A percentile compares a stretch with the other conserved stretches of the same genome.
phyloP scores from a whole-genome alignment of 257 asterid species.

The Solanum chmielewskii region DNA sequence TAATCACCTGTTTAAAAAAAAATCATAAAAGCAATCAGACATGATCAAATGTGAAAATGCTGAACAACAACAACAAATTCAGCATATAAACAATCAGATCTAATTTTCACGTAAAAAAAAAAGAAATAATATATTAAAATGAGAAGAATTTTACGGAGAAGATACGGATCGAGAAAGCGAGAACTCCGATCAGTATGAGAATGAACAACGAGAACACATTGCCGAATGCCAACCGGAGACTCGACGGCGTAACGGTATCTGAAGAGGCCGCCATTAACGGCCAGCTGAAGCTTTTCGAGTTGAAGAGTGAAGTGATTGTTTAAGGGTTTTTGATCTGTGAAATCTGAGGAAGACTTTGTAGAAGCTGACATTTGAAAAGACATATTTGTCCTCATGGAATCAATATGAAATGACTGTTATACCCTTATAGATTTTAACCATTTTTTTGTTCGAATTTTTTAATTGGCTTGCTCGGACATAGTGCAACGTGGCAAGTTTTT shows the following conservation, averaged over 20 bases:
- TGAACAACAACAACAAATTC: background rate
- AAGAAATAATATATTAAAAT: background rate
- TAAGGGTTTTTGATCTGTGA: background rate
- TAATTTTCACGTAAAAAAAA: background rate
- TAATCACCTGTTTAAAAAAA: constrained; percentile 53
- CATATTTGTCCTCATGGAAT: background rate
- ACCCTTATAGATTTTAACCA: background rate
- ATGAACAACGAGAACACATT: constrained; percentile 62
- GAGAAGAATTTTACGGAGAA: constrained; percentile 51
- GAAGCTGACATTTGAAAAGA: background rate
- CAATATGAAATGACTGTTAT: background rate
- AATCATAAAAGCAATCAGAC: background rate
- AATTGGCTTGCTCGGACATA: background rate
- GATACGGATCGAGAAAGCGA: constrained; percentile 98
- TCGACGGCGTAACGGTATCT: constrained; percentile 11
- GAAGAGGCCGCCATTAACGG: constrained; percentile 38
- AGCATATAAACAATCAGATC: constrained; percentile 14
- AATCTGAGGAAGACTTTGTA: background rate
- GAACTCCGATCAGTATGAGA: constrained; percentile 78
- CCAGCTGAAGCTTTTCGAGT: constrained; percentile 1
- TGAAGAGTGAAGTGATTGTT: background rate
- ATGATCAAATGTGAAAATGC: background rate
- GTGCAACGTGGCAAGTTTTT: background rate
- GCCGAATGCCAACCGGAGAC: constrained; percentile 60
- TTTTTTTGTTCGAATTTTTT: background rate